phyloP scores from a whole-genome alignment of 2,329 filamentous ascomycete genomes.

The Aaosphaeria pasadenensis region DNA sequence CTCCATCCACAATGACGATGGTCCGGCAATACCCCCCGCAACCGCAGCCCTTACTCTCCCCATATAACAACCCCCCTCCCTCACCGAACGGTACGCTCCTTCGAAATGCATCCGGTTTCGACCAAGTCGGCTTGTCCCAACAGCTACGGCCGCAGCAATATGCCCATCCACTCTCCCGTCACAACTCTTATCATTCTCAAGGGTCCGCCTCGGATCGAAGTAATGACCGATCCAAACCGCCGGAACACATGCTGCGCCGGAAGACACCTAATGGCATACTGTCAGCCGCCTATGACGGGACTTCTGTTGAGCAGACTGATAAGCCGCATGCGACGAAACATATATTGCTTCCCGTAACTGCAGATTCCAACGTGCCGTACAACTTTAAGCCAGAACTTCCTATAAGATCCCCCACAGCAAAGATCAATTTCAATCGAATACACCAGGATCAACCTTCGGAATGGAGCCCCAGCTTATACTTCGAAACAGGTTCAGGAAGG shows the following conservation, averaged over 20 bases:
- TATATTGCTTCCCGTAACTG: conserved; percentile 66
- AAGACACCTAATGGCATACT: conserved; percentile 96
- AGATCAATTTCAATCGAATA: conserved; percentile 7
- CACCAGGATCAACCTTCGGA: conserved; percentile 20
- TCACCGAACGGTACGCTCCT: conserved; percentile 21
- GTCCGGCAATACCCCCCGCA: conserved; percentile 35
- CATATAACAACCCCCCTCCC: conserved; percentile 18
- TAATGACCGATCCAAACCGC: conserved; percentile 25
- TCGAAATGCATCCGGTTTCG: conserved; percentile 23
- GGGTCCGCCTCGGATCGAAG: conserved; percentile 16
- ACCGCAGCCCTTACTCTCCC: conserved; percentile 25
- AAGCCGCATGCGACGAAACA: conserved; percentile 80
- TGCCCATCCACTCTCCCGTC: conserved; percentile 38
- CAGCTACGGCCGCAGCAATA: conserved; percentile 35
- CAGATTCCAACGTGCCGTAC: conserved; percentile 36
- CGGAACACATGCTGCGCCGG: conserved; percentile 77
- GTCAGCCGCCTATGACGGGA: conserved; percentile 86
- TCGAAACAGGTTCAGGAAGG: conserved; percentile 33
- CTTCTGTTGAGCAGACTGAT: conserved; percentile 67
- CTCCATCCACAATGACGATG: conserved; percentile 34
- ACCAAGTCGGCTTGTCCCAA: conserved; percentile 17
- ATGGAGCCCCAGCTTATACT: conserved; percentile 36
- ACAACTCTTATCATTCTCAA: conserved; percentile 34
- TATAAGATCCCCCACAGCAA: conserved; percentile 26
- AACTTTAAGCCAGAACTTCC: conserved; percentile 35